Evolutionary conservation across 164 flowering plant genomes (phyloP), one percentile per base, ranked within the genome.

Genomic region (Kalanchoe fedtschenkoi): DNA sequence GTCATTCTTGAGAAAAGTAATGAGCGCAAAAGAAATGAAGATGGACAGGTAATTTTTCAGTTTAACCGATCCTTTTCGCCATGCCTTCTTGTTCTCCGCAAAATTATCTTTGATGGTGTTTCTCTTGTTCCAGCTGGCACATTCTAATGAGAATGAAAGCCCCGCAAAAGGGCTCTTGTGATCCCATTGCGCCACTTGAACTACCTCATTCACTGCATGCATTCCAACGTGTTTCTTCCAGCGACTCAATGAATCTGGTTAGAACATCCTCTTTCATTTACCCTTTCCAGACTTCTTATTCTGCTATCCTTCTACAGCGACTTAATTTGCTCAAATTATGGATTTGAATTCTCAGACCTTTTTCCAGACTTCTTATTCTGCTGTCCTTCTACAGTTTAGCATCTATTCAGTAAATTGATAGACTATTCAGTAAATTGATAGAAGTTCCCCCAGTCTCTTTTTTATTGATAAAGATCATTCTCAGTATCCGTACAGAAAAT

Each of bases 191-290:
- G 21, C 96, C 96, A 54, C 85, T 88, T 42, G 98, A 92, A 34
- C 71, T 92, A 61, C 96, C 98, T 11, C 93, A 88, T 76, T 82
- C 98, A 51, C 64, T 92, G 71, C 98, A 87, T 77, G 91, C 96
- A 63, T 80, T 92, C 74, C 82, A 79, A n/a, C 95, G 90, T 58
- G 87, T 87, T n/a, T 80, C 89, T 58, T 64, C 73, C 9, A 62
- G 77, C 32, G 91, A 89, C 61, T 68, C 80, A 34, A 68, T 82
- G 54, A 88, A 83, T 68, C 65, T 62, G 87, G 96, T 87, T 26
- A 26, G 56, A 2, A 10, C 2, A 51, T 24, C 13, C 16, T 26
- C 32, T 51, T 13, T 51, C 17, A 51, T 51, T 51, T 37, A 9
- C 6, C 11, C 13, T 8, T 37, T 37, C 26, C 24, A n/a, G 33